Conservation (phyloP, 73 alveolate species). For the Paramecium octaurelia region DNA sequence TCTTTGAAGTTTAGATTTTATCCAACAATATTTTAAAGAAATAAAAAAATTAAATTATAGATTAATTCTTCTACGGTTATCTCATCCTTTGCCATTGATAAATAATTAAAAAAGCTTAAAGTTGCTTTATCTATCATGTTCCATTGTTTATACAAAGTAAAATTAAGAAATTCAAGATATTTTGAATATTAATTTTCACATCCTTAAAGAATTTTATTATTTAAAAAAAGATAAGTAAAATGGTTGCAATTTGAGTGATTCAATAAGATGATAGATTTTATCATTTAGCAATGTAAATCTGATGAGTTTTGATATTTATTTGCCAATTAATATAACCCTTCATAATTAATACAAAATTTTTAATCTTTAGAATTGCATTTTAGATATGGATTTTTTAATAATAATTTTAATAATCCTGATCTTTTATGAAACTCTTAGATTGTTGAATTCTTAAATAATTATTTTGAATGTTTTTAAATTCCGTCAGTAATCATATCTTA, state of each 20-base stretch:
- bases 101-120: neutral
- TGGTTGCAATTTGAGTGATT: neutral
- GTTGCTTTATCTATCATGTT: neutral
- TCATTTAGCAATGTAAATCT: neutral
- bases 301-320: neutral
- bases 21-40: neutral
- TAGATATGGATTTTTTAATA: neutral
- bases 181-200: neutral
- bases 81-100: neutral
- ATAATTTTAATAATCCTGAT: neutral
- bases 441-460: neutral
- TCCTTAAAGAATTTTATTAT: neutral
- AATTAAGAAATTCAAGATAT: neutral
- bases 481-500: neutral
- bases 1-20: neutral
- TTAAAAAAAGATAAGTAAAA: neutral
- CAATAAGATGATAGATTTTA: neutral
- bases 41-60: neutral
- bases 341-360: neutral
- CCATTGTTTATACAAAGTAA: neutral
- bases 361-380: neutral
- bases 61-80: neutral
- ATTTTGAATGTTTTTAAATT: neutral
- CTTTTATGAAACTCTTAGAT: neutral
- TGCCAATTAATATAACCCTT: neutral